Evolutionary conservation across 2,329 filamentous ascomycete genomes (phyloP), one percentile per base, ranked within the genome.

Genomic region (Dryadomyces sulphureus): DNA sequence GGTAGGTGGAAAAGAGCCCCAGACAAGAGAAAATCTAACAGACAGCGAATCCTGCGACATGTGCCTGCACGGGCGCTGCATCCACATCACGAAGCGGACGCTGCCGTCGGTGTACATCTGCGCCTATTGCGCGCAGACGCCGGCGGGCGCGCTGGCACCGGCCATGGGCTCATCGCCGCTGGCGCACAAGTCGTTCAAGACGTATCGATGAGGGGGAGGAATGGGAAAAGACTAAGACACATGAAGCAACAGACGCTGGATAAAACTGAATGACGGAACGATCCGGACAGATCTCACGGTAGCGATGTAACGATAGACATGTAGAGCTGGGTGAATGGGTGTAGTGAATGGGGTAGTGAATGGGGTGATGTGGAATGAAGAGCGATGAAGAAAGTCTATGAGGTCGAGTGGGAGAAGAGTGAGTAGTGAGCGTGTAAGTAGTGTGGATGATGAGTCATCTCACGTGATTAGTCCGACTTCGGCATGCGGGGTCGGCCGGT

Each of bases 21-120:
- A n/a, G n/a, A n/a, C n/a, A n/a, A n/a, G n/a, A n/a, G n/a, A 2
- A 11, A 5, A 14, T 21, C 36, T 16, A 21, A 36, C 7, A 17
- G 17, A 7, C 20, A 81, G 77, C 54, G 72, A 79, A 60, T 76
- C 74, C 21, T 81, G 77, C 56, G 76, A 80, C 54, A 72, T 77
- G 64, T 78, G 72, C 68, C 69, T 80, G 25, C 77, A 81, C 56
- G 75, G 73, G n/a, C 67, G 66, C 47, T 81, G 77, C 56, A 67
- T 79, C 54, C 75, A 76, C 50, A 72, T 80, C 50, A 72, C 69
- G 40, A 67, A 67, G 41, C 66, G 70, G 47, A 69, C 67, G n/a
- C 67, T 75, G 53, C 74, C 77, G 5, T 65, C 67, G 12, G 72
- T 81, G 5, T 81, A 80, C 53, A 73, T 81, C 32, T 81, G 77